Conservation (phyloP, 805 yeast genomes). For the Kluyveromyces siamensis region DNA sequence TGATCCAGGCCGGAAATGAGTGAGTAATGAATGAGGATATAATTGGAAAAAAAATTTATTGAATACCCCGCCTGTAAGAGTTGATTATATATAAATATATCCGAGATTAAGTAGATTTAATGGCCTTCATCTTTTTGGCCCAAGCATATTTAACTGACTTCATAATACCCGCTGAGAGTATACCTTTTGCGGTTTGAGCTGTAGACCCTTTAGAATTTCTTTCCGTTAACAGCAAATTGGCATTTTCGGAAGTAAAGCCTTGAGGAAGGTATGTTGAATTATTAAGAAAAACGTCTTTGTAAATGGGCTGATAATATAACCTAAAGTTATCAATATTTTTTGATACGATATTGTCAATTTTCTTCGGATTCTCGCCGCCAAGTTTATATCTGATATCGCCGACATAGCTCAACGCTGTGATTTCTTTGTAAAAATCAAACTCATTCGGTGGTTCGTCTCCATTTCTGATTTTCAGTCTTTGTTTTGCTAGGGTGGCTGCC, state of each 20-base stretch:
- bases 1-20: neutral
- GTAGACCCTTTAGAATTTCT: conserved; percentile 65
- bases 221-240: conserved; percentile 31
- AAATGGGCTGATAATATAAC: conserved; percentile 59
- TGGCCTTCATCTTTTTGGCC: conserved; percentile 49
- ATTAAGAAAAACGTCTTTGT: conserved; percentile 29
- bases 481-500: conserved; percentile 56
- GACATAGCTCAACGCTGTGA: conserved; percentile 72
- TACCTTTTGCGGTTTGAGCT: conserved; percentile 72
- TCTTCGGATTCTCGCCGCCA: conserved; percentile 88
- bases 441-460: conserved; percentile 38
- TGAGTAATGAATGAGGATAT: neutral
- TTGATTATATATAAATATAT: conserved; percentile 1
- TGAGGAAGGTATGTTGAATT: conserved; percentile 30
- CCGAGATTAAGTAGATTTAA: conserved; percentile 6
- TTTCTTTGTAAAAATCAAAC: conserved; percentile 60
- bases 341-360: conserved; percentile 73
- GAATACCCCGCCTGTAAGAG: neutral
- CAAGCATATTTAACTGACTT: conserved; percentile 67
- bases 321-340: conserved; percentile 67
- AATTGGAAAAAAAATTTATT: no score
- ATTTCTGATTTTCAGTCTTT: conserved; percentile 28
- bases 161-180: conserved; percentile 74
- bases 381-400: conserved; percentile 85
- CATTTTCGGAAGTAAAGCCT: conserved; percentile 32